Conservation (phyloP, 352 stramenopile species). For the Pythium periplocum region DNA sequence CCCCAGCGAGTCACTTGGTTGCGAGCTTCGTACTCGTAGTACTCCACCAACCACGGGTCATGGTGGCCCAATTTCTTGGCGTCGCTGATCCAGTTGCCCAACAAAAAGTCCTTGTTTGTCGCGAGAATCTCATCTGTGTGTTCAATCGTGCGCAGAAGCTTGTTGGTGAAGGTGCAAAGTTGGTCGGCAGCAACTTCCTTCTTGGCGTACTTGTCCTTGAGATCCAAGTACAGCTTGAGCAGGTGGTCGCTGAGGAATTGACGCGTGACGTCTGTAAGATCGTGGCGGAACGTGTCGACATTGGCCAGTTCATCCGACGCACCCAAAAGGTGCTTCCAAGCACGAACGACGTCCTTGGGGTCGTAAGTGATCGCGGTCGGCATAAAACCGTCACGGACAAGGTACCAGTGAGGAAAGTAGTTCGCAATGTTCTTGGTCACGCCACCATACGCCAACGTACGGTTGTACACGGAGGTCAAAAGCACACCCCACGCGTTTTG, state of each 20-base stretch:
- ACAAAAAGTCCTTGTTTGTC: constrained; percentile 61
- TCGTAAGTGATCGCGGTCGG: constrained; percentile 71
- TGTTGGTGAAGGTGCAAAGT: constrained; percentile 33
- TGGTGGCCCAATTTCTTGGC: constrained; percentile 35
- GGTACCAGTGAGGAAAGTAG: constrained; percentile 62
- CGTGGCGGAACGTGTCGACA: constrained; percentile 61
- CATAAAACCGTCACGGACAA: constrained; percentile 68
- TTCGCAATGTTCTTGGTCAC: constrained; percentile 73
- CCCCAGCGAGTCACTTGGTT: constrained; percentile 81
- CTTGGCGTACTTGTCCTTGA: constrained; percentile 41
- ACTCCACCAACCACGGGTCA: constrained; percentile 30
- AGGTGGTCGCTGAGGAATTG: constrained; percentile 69
- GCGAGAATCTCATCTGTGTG: constrained; percentile 59
- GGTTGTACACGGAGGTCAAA: constrained; percentile 65
- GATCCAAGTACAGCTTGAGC: constrained; percentile 48
- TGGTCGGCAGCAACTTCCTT: constrained; percentile 23
- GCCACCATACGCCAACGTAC: constrained; percentile 50
- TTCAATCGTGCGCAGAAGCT: constrained; percentile 43
- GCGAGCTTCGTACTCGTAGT: constrained; percentile 79
- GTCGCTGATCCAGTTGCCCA: constrained; percentile 67
- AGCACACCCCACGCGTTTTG: constrained; percentile 52
- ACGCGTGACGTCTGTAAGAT: constrained; percentile 76
- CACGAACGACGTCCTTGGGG: constrained; percentile 42
- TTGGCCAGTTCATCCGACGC: constrained; percentile 30
- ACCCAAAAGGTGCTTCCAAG: constrained; percentile 52